Conservation (phyloP, 2,329 filamentous ascomycete genomes). For the Fusarium drepaniforme region DNA sequence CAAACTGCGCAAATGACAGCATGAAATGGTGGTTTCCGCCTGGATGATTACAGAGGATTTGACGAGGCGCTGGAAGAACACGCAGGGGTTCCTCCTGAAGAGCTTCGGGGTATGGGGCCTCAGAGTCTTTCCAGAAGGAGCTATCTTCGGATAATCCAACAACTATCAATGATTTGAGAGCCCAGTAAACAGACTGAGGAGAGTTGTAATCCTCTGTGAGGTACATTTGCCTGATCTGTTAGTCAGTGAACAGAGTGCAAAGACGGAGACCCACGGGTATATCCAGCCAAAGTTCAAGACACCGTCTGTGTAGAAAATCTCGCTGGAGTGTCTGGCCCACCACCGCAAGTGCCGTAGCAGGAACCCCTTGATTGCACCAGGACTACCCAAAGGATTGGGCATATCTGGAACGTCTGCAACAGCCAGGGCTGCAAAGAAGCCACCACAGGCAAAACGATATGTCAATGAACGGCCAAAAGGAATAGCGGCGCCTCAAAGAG, state of each 20-base stretch:
- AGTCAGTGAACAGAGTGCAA: constrained; percentile 38
- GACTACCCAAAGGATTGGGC: neutral
- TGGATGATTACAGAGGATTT: constrained; percentile 54
- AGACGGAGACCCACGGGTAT: neutral
- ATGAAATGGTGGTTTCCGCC: constrained; percentile 32
- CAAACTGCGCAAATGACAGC: constrained; percentile 22
- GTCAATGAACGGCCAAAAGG: constrained; percentile 63
- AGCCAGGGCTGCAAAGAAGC: constrained; percentile 59
- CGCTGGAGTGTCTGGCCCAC: neutral
- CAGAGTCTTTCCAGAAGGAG: neutral
- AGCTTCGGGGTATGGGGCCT: neutral
- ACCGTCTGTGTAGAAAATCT: neutral
- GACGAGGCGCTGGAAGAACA: constrained; percentile 46
- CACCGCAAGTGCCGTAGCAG: neutral
- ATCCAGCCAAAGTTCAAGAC: neutral
- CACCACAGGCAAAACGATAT: constrained; percentile 62
- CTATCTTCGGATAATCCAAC: constrained; percentile 34
- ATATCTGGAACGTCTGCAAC: constrained; percentile 54
- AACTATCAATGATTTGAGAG: constrained; percentile 60
- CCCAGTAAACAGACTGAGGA: constrained; percentile 66
- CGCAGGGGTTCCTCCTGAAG: neutral
- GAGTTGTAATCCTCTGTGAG: constrained; percentile 68
- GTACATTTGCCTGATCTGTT: constrained; percentile 58
- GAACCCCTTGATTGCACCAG: neutral
- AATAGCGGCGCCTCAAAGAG: constrained; percentile 57